Percentiles rank a stretch among this genome's conserved stretches.
These are phyloP conservation scores for Russula ochroleuca DNA, from an alignment of 768 basidiomycete genomes.

Conservation along the genomic window DNA sequence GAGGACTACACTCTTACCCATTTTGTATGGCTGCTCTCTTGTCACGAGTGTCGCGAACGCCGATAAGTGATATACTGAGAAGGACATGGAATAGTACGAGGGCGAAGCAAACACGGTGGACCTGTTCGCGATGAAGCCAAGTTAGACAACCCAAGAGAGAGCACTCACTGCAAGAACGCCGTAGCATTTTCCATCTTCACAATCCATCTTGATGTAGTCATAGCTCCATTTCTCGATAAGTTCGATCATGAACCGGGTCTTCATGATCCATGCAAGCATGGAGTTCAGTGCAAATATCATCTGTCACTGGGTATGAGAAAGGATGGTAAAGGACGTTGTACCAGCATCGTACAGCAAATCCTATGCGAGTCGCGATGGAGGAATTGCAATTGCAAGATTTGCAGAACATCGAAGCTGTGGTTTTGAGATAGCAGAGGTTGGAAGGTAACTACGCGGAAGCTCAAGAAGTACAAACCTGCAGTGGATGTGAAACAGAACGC, in stretches of 20 bases:
- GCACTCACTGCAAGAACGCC: slow-evolving; percentile 84
- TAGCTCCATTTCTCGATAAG: slow-evolving; percentile 90
- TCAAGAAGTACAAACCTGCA: slow-evolving; percentile 50
- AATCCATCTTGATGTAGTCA: slow-evolving; percentile 98
- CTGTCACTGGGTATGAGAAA: slow-evolving; percentile 38
- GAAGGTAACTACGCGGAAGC: slow-evolving; percentile 17
- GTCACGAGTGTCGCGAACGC: slow-evolving; percentile 84
- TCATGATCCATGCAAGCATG: slow-evolving; percentile 95
- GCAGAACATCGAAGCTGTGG: slow-evolving; percentile 89
- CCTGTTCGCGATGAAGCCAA: slow-evolving; percentile 40
- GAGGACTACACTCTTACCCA: slow-evolving; percentile 51
- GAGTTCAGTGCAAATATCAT: slow-evolving; percentile 95
- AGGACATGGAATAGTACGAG: slow-evolving; percentile 84
- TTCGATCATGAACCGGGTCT: slow-evolving; percentile 80
- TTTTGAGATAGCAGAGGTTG: slow-evolving; percentile 10
- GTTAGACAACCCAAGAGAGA: not conserved
- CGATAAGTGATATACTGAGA: slow-evolving; percentile 72
- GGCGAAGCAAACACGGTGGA: slow-evolving; percentile 96
- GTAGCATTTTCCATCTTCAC: slow-evolving; percentile 88
- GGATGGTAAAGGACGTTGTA: not conserved
- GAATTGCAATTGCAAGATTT: slow-evolving; percentile 99
- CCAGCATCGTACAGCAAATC: slow-evolving; percentile 69
- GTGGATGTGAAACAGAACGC: slow-evolving; percentile 87
- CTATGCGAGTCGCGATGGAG: slow-evolving; percentile 94
- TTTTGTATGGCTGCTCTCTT: slow-evolving; percentile 96